Conservation (phyloP, 179 eudicot genomes). For the Amaranthus tricolor region DNA sequence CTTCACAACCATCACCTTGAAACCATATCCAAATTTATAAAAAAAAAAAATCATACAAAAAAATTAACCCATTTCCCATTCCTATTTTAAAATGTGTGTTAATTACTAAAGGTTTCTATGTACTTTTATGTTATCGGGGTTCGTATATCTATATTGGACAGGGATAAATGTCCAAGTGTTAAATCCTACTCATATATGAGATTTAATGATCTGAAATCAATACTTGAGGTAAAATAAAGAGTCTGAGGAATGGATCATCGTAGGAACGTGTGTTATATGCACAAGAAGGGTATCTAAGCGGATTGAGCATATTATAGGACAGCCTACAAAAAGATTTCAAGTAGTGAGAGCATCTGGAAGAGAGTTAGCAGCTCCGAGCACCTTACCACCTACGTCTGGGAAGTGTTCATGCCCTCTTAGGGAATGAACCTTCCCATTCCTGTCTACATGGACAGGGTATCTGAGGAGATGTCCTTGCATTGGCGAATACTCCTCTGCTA, state of each 20-base stretch:
- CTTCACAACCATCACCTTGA: slow-evolving; percentile 19
- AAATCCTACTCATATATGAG: no score
- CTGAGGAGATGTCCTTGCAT: slow-evolving; percentile 57
- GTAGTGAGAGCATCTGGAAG: slow-evolving; percentile 76
- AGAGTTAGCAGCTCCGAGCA: slow-evolving; percentile 51
- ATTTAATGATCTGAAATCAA: no score
- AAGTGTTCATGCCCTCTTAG: slow-evolving; percentile 49
- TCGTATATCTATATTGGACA: no score
- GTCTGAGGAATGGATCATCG: background rate
- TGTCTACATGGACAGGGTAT: slow-evolving; percentile 48
- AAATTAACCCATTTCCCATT: slow-evolving; percentile 3
- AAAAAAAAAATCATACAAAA: background rate
- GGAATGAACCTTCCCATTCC: slow-evolving; percentile 43
- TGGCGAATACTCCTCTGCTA: slow-evolving; percentile 34
- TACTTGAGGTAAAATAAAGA: no score
- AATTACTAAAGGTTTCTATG: slow-evolving; percentile 15
- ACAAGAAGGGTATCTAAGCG: background rate
- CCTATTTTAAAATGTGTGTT: slow-evolving; percentile 14
- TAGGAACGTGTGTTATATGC: background rate
- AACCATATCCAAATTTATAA: background rate
- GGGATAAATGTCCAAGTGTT: no score
- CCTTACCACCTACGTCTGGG: slow-evolving; percentile 73
- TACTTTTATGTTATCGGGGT: background rate
- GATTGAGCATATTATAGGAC: background rate
- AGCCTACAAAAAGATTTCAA: slow-evolving; percentile 12